Conservation (phyloP, 148 eudicot species). For the Fagopyrum tataricum region DNA sequence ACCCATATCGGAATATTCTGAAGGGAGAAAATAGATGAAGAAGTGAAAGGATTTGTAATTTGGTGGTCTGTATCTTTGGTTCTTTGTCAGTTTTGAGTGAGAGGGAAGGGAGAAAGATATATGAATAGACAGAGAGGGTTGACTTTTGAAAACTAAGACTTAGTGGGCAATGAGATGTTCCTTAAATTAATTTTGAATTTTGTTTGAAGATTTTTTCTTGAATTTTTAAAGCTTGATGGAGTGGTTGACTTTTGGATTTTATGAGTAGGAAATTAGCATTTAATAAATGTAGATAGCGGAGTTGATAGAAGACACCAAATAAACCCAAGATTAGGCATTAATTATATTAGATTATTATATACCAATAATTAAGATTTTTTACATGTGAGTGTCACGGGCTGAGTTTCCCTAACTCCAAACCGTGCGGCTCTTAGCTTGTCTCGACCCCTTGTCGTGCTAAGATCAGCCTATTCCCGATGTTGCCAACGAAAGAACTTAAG, state of each 20-base stretch:
- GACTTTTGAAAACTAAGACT: not conserved
- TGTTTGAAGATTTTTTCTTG: not conserved
- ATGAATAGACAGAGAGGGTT: not conserved
- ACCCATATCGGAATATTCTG: constrained; percentile 36
- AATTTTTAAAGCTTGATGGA: not conserved
- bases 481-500: too few species aligned
- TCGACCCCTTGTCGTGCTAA: too few species aligned
- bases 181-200: not conserved
- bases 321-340: too few species aligned
- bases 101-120: not conserved
- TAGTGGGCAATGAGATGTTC: not conserved
- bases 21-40: not conserved
- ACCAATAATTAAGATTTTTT: too few species aligned
- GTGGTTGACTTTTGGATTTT: not conserved
- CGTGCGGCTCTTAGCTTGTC: too few species aligned
- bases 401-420: too few species aligned
- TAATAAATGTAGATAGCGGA: not conserved
- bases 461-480: too few species aligned
- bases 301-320: not conserved
- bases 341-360: too few species aligned
- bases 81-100: not conserved
- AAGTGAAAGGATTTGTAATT: not conserved
- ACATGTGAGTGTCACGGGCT: too few species aligned
- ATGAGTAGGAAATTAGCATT: not conserved
- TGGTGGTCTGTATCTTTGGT: not conserved